Base-by-base conservation (phyloP, 352 stramenopile species). In the Blastocystis hominis region DNA sequence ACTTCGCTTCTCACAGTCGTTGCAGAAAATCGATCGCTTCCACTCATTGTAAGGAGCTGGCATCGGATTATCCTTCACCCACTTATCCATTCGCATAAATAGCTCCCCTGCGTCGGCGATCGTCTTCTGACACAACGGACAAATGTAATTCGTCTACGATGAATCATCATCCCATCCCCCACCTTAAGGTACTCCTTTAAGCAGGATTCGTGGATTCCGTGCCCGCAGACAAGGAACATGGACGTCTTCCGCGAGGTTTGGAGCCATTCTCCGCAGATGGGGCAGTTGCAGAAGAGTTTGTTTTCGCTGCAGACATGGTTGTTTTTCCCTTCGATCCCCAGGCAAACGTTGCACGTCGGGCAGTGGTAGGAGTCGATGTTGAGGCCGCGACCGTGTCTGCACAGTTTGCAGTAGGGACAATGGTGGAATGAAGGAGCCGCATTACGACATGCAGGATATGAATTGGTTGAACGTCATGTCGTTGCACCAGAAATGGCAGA, bases 401-500 rank as follows among this genome's bases (percentile, higher is more conserved):
- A 87, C 17, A 87, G 24, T 4, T 87, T 87, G 55, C 77, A 87
- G 42, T 68, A 87, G 10, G 77, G 77, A 87, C 77, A 87, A 36
- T 87, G 77, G 62, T 87, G 30, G 13, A 34, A 34, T 87, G 30
- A 78, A 77, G 54, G 38, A 87, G 15, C n/a, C 20, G 50, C 7
- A 38, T 47, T 13, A 36, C 34, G 5, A 1, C 15, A 13, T 3
- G 30, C 24, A 68, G 66, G 62, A 87, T 87, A 87, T 78, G 50
- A 87, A 87, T 30, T 87, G 62, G n/a, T 42, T 59, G 38, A 87
- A 50, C 3, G 30, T 50, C 13, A 1, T n/a, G 47, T 87, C 53
- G 24, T 72, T 61, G 56, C 72, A 84, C 77, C 77, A 87, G 55
- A 87, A 87, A 36, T 87, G 77, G 56, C 77, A 87, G 34, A 77